A percentile compares a stretch with the other conserved stretches of the same genome.
phyloP scores from a whole-genome alignment of 2,329 filamentous ascomycete genomes.

The Botryotinia globosa region DNA sequence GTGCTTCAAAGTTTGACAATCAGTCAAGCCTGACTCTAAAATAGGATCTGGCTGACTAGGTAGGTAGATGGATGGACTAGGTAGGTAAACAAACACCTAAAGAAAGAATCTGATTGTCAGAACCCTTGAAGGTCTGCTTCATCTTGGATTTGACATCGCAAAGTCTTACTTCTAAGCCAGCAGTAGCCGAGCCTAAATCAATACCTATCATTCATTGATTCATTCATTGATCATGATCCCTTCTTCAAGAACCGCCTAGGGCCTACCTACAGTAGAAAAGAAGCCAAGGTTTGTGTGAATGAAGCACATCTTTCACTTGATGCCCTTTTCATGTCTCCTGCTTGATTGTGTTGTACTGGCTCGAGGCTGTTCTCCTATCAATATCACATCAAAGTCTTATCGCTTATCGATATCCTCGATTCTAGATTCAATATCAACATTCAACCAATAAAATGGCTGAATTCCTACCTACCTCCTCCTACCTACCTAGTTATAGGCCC shows the following conservation, averaged over 20 bases:
- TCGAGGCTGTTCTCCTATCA: neutral
- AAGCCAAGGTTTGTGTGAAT: neutral
- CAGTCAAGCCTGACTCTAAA: neutral
- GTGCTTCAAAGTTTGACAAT: neutral
- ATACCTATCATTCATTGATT: neutral
- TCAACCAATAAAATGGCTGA: neutral
- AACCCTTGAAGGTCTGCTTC: neutral
- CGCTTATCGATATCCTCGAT: conserved; percentile 14
- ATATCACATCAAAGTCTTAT: conserved; percentile 1
- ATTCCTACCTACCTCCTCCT: neutral
- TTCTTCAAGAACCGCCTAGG: neutral
- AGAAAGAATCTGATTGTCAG: neutral
- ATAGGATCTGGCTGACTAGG: neutral
- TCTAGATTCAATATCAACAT: neutral
- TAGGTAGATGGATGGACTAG: neutral
- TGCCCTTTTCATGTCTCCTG: neutral
- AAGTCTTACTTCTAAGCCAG: neutral
- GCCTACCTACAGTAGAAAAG: neutral
- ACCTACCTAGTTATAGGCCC: neutral
- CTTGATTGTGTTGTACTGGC: neutral
- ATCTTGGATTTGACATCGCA: neutral
- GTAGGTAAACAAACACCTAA: neutral
- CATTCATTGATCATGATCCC: neutral
- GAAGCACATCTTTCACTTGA: neutral
- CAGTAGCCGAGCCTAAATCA: neutral